These are phyloP conservation scores for Rhynchosporium secalis DNA, from an alignment of 2,329 filamentous ascomycete genomes.

Conservation along the genomic window DNA sequence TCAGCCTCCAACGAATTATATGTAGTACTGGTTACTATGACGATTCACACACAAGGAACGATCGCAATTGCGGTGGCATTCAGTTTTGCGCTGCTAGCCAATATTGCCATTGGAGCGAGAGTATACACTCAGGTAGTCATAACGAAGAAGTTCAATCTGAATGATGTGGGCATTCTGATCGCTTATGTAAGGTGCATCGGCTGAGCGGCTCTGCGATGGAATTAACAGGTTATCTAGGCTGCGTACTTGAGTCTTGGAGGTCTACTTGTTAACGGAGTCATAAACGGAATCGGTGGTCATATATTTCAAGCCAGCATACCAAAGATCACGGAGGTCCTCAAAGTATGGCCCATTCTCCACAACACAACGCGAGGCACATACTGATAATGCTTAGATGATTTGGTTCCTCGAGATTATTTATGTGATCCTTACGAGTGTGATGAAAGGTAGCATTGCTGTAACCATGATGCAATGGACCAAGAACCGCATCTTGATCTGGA, in stretches of 20 bases:
- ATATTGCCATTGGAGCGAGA: conserved; percentile 24
- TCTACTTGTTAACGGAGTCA: conserved; percentile 24
- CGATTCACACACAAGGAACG: conserved; percentile 14
- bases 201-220: not conserved
- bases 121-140: conserved; percentile 19
- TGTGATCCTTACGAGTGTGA: conserved; percentile 28
- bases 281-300: conserved; percentile 27
- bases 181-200: conserved; percentile 18
- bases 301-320: conserved; percentile 12
- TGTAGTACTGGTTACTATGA: conserved; percentile 13
- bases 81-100: conserved; percentile 18
- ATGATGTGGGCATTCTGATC: conserved; percentile 28
- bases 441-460: conserved; percentile 30
- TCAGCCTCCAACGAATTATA: not conserved
- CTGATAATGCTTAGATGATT: conserved; percentile 18
- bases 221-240: conserved; percentile 15
- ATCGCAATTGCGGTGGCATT: conserved; percentile 19
- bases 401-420: conserved; percentile 32
- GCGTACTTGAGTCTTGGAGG: conserved; percentile 20
- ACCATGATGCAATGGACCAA: conserved; percentile 27
- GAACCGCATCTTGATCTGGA: conserved; percentile 18
- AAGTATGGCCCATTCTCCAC: conserved; percentile 1
- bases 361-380: not conserved
- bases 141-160: conserved; percentile 25
- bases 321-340: conserved; percentile 17